Base-by-base conservation (phyloP, 352 stramenopile genomes). In the Phytophthora gonapodyides region DNA sequence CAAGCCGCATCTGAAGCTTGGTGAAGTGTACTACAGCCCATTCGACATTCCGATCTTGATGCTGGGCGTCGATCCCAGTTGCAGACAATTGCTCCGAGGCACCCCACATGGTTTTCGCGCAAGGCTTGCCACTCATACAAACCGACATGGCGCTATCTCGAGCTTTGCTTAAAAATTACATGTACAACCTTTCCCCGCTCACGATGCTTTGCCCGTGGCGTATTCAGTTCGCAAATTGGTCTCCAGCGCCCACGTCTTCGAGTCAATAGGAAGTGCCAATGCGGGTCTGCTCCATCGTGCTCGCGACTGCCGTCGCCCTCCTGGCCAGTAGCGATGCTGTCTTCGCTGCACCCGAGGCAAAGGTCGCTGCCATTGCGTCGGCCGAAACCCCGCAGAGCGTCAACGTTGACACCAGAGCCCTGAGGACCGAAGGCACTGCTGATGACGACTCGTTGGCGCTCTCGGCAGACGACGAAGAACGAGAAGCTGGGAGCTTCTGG, bases 91-190 rank as follows among this genome's bases (percentile, higher is more conserved):
- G 21, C 21, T 24, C 21, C n/a, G n/a, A n/a, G n/a, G n/a, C n/a
- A n/a, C 24, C 24, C 24, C 24, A 27, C 24, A 27, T 27, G 24
- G 21, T 27, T 27, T 27, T 27, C 24, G 24, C 24, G 24, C 24
- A 27, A n/a, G n/a, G n/a, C n/a, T n/a, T n/a, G n/a, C n/a, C 24
- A 27, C 24, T 27, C 24, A 27, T 27, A 27, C 21, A 24, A 24
- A 24, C 21, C 21, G 24, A 27, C 24, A 27, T 27, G 4, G 24
- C 50, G 12, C n/a, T 44, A 63, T 63, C 44, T 57, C 12, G 44
- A 19, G 56, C 56, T 63, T 63, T 63, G 56, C 56, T 48, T 10
- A n/a, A 5, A n/a, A 47, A 47, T 17, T 16, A 33, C n/a, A n/a
- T n/a, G n/a, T n/a, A n/a, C 21, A 21, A 10, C 9, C 24, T 41